Evolutionary conservation across 1,284 basidiomycete species (phyloP).

Genomic region (Cutaneotrichosporon spelunceum): DNA sequence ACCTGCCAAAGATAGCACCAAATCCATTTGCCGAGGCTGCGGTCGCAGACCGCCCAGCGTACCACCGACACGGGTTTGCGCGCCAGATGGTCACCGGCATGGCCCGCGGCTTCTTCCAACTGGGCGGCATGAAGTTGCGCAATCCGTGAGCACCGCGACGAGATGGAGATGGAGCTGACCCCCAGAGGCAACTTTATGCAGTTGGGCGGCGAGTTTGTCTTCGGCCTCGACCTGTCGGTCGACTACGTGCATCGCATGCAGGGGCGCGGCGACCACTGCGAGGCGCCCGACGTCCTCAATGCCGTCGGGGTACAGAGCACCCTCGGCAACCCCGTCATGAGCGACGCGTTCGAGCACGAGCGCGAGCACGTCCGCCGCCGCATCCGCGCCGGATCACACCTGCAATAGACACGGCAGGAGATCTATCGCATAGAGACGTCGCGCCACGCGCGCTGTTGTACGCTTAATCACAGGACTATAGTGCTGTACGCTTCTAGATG

Average conservation of each 20-base stretch:
- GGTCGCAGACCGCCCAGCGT: conserved; percentile 11
- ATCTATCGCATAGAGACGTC: too few relatives aligned
- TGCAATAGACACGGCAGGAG: not conserved
- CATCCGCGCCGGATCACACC: not conserved
- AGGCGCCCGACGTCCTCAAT: conserved; percentile 15
- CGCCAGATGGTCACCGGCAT: conserved; percentile 15
- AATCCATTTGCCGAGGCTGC: conserved; percentile 15
- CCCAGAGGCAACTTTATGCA: conserved; percentile 44
- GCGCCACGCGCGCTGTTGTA: too few relatives aligned
- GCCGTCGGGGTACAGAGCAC: conserved; percentile 14
- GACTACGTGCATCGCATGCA: conserved; percentile 51
- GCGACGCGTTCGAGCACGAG: not conserved
- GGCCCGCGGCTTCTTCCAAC: conserved; percentile 13
- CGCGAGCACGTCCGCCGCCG: not conserved
- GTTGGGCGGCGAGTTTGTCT: conserved; percentile 51
- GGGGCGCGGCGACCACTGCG: conserved; percentile 33
- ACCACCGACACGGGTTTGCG: conserved; percentile 12
- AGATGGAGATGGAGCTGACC: too few relatives aligned
- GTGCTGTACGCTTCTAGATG: too few relatives aligned
- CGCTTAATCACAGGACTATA: too few relatives aligned
- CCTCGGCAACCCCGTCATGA: not conserved
- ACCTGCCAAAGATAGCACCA: conserved; percentile 27
- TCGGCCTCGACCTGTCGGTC: conserved; percentile 35
- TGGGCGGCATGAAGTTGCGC: conserved; percentile 10
- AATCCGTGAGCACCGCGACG: conserved; percentile 28